These are phyloP conservation scores for Lachancea lanzarotensis DNA, from an alignment of 805 yeast genomes.

Conservation along the genomic window DNA sequence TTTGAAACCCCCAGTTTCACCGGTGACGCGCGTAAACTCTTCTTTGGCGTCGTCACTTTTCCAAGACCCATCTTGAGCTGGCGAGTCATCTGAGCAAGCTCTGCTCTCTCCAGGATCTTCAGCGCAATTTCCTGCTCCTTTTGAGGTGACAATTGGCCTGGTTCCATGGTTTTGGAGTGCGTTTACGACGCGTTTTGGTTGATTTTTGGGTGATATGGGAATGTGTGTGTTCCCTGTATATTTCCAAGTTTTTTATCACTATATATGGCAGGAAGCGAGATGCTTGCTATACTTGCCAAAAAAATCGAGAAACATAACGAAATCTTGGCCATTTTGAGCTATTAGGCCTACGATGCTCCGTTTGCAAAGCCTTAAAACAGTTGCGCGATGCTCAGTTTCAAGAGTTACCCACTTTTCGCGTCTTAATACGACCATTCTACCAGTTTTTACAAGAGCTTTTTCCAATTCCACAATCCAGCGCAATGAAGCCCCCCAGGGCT, in stretches of 20 bases:
- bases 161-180: background rate
- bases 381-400: background rate
- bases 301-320: too few species aligned
- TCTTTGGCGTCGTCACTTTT: slow-evolving; percentile 23
- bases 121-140: slow-evolving; percentile 30
- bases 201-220: background rate
- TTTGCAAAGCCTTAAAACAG: background rate
- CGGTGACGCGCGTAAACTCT: slow-evolving; percentile 12
- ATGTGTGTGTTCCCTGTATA: background rate
- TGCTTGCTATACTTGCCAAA: too few species aligned
- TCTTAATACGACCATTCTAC: background rate
- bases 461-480: background rate
- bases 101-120: slow-evolving; percentile 31
- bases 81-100: slow-evolving; percentile 33
- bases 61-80: slow-evolving; percentile 30
- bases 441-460: background rate
- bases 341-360: background rate
- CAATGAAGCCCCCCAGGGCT: slow-evolving; percentile 1
- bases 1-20: slow-evolving; percentile 8
- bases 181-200: slow-evolving; percentile 7
- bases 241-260: too few species aligned
- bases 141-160: slow-evolving; percentile 19
- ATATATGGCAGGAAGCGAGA: too few species aligned
- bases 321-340: background rate
- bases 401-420: background rate